phyloP scores from a whole-genome alignment of 306 rosid genomes.

The Hippophae gyantsensis region DNA sequence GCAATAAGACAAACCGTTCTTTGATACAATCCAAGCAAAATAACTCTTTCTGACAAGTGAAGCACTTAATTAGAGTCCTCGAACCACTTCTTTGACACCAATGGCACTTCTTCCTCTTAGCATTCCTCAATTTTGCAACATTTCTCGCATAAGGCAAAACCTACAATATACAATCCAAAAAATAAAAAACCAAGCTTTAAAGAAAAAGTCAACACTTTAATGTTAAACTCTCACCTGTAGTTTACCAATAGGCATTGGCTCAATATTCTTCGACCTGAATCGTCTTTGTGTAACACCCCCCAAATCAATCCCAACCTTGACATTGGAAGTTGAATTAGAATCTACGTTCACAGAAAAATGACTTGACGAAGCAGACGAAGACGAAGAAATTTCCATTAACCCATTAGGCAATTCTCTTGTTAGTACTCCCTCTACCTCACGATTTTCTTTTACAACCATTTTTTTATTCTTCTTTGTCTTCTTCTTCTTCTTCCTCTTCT shows the following conservation, averaged over 20 bases:
- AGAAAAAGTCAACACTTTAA: conserved; percentile 1
- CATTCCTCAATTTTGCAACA: conserved; percentile 38
- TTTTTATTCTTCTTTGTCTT: conserved; percentile 8
- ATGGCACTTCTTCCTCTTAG: conserved; percentile 73
- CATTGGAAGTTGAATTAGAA: conserved; percentile 45
- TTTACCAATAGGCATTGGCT: conserved; percentile 43
- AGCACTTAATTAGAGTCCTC: conserved; percentile 55
- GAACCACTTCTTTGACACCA: conserved; percentile 71
- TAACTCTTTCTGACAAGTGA: conserved; percentile 63
- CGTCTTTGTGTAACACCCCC: conserved; percentile 36
- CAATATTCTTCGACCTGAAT: conserved; percentile 87
- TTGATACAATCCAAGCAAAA: conserved; percentile 85
- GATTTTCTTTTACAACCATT: conserved; percentile 26
- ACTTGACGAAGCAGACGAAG: conserved; percentile 30
- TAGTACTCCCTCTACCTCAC: conserved; percentile 42
- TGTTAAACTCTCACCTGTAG: conserved; percentile 38
- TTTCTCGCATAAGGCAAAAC: conserved; percentile 34
- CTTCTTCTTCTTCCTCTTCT: conserved; percentile 19
- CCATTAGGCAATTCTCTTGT: conserved; percentile 81
- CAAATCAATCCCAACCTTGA: conserved; percentile 41
- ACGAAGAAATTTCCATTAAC: conserved; percentile 71
- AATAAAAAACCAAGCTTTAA: background rate
- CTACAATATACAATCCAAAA: conserved; percentile 18
- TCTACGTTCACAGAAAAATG: conserved; percentile 45
- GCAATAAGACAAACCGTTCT: conserved; percentile 49